Percentiles rank a stretch among this genome's conserved stretches.
Evolutionary conservation across 768 basidiomycete species (phyloP).

Genomic region (Lactarius hatsudake): DNA sequence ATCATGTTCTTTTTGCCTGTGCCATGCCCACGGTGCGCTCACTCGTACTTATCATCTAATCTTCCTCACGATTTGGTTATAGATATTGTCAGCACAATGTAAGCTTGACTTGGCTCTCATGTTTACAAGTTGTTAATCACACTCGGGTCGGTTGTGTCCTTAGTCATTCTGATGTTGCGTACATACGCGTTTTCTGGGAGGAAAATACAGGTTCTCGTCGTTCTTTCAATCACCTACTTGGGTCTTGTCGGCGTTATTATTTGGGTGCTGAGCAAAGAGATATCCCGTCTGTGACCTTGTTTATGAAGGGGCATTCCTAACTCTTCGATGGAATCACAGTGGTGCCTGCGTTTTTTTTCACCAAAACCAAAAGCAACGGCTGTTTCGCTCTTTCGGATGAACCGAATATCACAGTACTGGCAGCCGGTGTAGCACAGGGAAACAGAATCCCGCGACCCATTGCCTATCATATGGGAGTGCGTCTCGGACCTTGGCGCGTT

Average conservation of each 20-base stretch:
- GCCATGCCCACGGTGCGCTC: slow-evolving; percentile 18
- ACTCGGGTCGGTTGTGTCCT: background rate
- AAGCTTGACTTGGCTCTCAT: background rate
- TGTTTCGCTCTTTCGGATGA: slow-evolving; percentile 10
- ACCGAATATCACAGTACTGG: no score
- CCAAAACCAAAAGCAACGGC: background rate
- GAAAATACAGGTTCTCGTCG: background rate
- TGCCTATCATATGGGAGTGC: slow-evolving; percentile 22
- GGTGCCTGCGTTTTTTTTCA: background rate
- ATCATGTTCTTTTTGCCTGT: slow-evolving; percentile 18
- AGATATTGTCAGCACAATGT: slow-evolving; percentile 22
- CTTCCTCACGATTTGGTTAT: background rate
- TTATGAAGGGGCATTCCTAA: background rate
- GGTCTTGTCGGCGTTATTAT: slow-evolving; percentile 8
- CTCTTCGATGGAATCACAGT: slow-evolving; percentile 9
- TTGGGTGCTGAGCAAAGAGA: slow-evolving; percentile 12
- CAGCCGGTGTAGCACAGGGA: background rate
- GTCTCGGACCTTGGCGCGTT: background rate
- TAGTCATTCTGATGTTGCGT: slow-evolving; percentile 27
- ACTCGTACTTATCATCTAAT: background rate
- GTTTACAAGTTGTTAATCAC: slow-evolving; percentile 1
- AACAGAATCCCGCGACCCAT: background rate
- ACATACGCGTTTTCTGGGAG: slow-evolving; percentile 24
- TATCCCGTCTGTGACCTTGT: slow-evolving; percentile 4
- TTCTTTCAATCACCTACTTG: slow-evolving; percentile 6